phyloP scores from a whole-genome alignment of 2,329 filamentous ascomycete species.

The Ascomycota sp. region DNA sequence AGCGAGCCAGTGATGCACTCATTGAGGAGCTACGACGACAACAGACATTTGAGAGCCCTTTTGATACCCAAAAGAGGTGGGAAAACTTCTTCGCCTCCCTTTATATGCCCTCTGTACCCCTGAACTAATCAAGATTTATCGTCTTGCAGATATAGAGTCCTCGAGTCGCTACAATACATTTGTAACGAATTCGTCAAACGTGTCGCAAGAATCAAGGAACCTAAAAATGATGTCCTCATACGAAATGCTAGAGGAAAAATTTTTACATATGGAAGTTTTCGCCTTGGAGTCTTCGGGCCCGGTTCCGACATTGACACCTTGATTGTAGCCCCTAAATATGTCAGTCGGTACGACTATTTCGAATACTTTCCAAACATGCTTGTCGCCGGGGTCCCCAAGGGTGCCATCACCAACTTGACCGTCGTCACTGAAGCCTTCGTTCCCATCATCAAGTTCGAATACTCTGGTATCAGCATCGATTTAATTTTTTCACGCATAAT shows the following conservation, averaged over 20 bases:
- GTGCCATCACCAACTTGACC: conserved; percentile 68
- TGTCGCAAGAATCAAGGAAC: conserved; percentile 53
- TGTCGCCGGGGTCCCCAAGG: conserved; percentile 51
- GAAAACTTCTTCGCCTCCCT: conserved; percentile 1
- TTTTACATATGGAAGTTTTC: conserved; percentile 91
- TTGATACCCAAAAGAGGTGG: conserved; percentile 70
- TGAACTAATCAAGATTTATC: background rate
- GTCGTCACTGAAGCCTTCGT: conserved; percentile 81
- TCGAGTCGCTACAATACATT: conserved; percentile 58
- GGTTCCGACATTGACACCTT: conserved; percentile 97
- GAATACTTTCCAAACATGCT: conserved; percentile 66
- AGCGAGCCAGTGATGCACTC: conserved; percentile 56
- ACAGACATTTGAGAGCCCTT: conserved; percentile 74
- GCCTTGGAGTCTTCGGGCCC: conserved; percentile 81
- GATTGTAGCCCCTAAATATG: conserved; percentile 76
- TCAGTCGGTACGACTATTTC: conserved; percentile 83
- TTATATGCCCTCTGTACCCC: background rate
- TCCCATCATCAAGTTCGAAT: conserved; percentile 93
- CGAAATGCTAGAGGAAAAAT: conserved; percentile 79
- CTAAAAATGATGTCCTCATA: conserved; percentile 53
- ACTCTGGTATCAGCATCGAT: conserved; percentile 82
- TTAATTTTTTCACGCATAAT: conserved; percentile 68
- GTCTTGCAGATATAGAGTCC: conserved; percentile 40
- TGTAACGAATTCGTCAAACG: conserved; percentile 72
- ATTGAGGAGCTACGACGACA: conserved; percentile 70